These are phyloP conservation scores for Pichia sp. DNA, from an alignment of 1,139 yeast species.

Conservation along the genomic window DNA sequence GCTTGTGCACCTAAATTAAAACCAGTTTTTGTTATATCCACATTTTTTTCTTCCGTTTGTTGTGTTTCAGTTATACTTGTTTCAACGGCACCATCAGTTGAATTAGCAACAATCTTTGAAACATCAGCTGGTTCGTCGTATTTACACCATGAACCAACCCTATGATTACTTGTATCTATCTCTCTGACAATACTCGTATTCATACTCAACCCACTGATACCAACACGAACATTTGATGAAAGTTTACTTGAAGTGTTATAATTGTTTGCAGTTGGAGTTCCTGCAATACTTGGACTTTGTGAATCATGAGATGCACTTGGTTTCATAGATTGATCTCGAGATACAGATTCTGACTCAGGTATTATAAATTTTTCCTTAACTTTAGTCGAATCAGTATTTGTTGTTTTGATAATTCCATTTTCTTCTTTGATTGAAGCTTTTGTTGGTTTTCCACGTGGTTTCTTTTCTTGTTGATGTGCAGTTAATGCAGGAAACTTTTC, in stretches of 20 bases:
- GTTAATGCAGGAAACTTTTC: constrained; percentile 9
- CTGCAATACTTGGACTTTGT: constrained; percentile 1
- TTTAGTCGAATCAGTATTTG: background rate
- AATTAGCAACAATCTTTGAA: background rate
- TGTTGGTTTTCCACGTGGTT: constrained; percentile 1
- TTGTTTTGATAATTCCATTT: background rate
- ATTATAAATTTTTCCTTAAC: background rate
- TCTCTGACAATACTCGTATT: constrained; percentile 17
- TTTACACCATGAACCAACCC: constrained; percentile 14
- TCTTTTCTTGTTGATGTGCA: constrained; percentile 4
- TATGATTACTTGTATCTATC: constrained; percentile 16
- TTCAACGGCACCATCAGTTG: background rate
- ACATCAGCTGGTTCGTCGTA: constrained; percentile 4
- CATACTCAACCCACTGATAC: constrained; percentile 19
- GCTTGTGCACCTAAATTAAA: background rate
- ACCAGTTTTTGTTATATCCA: background rate
- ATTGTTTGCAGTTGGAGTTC: background rate
- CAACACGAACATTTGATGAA: constrained; percentile 17
- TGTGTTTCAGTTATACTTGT: background rate
- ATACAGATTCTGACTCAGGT: background rate
- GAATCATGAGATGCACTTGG: constrained; percentile 3
- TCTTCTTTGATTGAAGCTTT: background rate
- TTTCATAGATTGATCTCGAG: constrained; percentile 7
- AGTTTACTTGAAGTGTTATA: constrained; percentile 5
- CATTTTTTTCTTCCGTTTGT: background rate